phyloP scores from a whole-genome alignment of 371 early-diverging fungal species.

The Caulochytrium protostelioides region DNA sequence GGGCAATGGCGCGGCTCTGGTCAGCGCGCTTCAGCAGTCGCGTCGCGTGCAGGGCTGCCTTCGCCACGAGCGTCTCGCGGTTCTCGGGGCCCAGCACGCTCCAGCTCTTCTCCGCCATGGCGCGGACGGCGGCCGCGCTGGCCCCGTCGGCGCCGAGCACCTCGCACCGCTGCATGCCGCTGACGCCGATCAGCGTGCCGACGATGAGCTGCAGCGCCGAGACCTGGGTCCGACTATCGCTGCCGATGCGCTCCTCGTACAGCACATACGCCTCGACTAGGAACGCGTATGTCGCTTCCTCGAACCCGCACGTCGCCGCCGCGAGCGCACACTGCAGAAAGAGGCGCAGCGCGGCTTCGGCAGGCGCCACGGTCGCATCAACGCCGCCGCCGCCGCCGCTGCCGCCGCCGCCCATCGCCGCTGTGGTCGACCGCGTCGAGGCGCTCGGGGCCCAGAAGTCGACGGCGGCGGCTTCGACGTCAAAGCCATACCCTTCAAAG shows the following conservation, averaged over 20 bases:
- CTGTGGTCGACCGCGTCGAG: conserved; percentile 23
- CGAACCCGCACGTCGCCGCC: conserved; percentile 51
- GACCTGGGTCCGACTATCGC: conserved; percentile 63
- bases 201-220: conserved; percentile 59
- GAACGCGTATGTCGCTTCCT: conserved; percentile 75
- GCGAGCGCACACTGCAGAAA: conserved; percentile 59
- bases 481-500: conserved; percentile 34
- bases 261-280: conserved; percentile 70
- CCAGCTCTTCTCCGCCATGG: too few relatives aligned
- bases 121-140: too few relatives aligned
- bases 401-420: conserved; percentile 1
- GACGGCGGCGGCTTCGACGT: conserved; percentile 10
- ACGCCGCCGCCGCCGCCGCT: not conserved
- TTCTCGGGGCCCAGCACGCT: conserved; percentile 54
- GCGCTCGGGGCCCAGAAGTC: conserved; percentile 17
- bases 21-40: conserved; percentile 75
- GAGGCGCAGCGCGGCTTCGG: conserved; percentile 50
- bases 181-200: conserved; percentile 53
- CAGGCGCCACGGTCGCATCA: conserved; percentile 16
- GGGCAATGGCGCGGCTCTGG: conserved; percentile 59
- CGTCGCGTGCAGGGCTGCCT: conserved; percentile 60
- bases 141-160: too few relatives aligned
- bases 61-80: conserved; percentile 70
- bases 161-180: too few relatives aligned
- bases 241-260: conserved; percentile 75